phyloP scores from a whole-genome alignment of 345 rosid species.

The Streptanthus diversifolius region DNA sequence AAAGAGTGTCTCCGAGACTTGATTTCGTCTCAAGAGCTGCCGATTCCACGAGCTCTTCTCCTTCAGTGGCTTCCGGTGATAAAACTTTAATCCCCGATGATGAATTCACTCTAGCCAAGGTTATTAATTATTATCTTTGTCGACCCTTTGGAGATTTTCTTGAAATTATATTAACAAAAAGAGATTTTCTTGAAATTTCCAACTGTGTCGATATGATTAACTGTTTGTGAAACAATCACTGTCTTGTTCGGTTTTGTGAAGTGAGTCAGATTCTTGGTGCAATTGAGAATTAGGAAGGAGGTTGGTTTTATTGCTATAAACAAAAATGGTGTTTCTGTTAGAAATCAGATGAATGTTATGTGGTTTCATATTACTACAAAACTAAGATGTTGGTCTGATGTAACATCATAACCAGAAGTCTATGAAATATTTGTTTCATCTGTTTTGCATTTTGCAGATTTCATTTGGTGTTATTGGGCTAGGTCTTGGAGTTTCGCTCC shows the following conservation, averaged over 20 bases:
- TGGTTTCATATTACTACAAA: not conserved
- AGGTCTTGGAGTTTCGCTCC: constrained; percentile 70
- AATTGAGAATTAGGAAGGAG: not conserved
- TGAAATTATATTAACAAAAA: not conserved
- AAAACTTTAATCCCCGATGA: constrained; percentile 59
- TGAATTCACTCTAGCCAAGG: constrained; percentile 82
- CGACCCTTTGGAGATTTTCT: not conserved
- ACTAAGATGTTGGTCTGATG: not conserved
- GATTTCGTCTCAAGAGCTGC: constrained; percentile 48
- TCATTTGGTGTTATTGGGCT: constrained; percentile 92
- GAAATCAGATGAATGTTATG: not conserved
- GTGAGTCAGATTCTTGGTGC: not conserved
- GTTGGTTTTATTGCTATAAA: no score
- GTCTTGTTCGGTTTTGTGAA: not conserved
- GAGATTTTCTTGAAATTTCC: not conserved
- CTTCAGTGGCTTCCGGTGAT: constrained; percentile 36
- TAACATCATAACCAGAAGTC: not conserved
- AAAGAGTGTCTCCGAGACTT: constrained; percentile 21
- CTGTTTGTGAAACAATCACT: not conserved
- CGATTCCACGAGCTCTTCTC: constrained; percentile 62
- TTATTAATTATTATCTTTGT: constrained; percentile 12
- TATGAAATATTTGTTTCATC: not conserved
- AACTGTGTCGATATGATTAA: not conserved
- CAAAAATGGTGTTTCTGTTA: not conserved
- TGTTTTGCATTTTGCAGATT: constrained; percentile 47